These are phyloP conservation scores for Neoconidiobolus thromboides DNA, from an alignment of 371 early-diverging fungal species.

Conservation along the genomic window DNA sequence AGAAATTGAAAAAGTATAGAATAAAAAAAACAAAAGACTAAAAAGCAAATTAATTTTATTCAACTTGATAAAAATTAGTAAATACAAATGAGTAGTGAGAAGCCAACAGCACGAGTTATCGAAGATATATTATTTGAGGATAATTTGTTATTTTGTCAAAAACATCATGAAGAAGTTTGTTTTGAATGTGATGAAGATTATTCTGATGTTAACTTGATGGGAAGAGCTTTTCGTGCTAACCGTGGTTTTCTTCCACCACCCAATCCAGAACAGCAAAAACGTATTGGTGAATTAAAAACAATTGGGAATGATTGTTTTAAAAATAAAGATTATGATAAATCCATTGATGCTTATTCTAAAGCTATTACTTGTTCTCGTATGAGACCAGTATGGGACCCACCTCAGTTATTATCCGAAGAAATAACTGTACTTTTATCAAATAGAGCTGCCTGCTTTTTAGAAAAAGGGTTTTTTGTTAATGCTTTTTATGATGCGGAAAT, in stretches of 20 bases:
- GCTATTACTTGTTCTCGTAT: constrained; percentile 47
- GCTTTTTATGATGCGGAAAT: constrained; percentile 58
- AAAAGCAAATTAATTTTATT: too few species aligned
- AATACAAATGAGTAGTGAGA: too few species aligned
- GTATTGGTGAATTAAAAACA: constrained; percentile 43
- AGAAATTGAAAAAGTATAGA: too few species aligned
- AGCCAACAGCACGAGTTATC: too few species aligned
- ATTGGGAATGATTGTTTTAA: constrained; percentile 58
- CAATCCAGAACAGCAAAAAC: constrained; percentile 37
- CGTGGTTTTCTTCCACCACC: constrained; percentile 48
- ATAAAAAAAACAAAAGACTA: too few species aligned
- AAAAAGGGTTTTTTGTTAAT: constrained; percentile 39
- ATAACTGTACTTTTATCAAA: constrained; percentile 45
- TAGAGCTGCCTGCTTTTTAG: constrained; percentile 47
- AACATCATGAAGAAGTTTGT: constrained; percentile 2
- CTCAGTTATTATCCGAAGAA: constrained; percentile 42
- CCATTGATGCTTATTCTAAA: constrained; percentile 48
- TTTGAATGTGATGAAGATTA: background rate
- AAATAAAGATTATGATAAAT: constrained; percentile 35
- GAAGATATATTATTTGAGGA: background rate
- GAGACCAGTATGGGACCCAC: constrained; percentile 61
- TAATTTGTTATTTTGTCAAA: background rate
- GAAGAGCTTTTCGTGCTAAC: constrained; percentile 10
- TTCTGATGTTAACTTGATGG: constrained; percentile 5
- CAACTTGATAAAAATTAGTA: too few species aligned